These are phyloP conservation scores for Tylopilus rubrobrunneus DNA, from an alignment of 768 basidiomycete genomes.

Conservation along the genomic window DNA sequence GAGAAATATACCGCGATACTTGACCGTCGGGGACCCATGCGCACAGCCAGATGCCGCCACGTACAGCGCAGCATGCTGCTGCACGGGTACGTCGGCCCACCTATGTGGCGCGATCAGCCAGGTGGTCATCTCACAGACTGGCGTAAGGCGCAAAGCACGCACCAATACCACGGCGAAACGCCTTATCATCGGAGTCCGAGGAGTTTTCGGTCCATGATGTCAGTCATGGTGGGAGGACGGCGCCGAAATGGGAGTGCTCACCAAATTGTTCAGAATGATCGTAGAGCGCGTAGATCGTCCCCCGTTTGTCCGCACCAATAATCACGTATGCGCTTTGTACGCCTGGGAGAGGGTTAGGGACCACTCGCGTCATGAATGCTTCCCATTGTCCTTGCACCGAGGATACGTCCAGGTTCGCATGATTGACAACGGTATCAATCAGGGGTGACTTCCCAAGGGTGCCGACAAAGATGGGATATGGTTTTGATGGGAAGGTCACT, in stretches of 20 bases:
- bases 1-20: slow-evolving; percentile 51
- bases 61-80: background rate
- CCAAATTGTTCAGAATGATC: slow-evolving; percentile 6
- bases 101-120: background rate
- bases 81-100: background rate
- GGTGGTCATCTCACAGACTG: background rate
- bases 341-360: background rate
- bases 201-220: background rate
- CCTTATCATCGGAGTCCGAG: slow-evolving; percentile 2
- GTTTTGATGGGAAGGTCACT: background rate
- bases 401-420: background rate
- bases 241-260: background rate
- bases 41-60: background rate
- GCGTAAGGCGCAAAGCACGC: background rate
- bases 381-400: background rate
- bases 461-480: background rate
- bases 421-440: slow-evolving; percentile 2
- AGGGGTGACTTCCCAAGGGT: background rate
- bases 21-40: slow-evolving; percentile 43
- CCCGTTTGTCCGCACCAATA: background rate
- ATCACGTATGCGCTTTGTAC: background rate
- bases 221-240: background rate
- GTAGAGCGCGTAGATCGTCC: background rate
- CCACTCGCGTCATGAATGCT: background rate
- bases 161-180: slow-evolving; percentile 6